Conservation (phyloP, 352 stramenopile species). For the Plasmopara halstedii region DNA sequence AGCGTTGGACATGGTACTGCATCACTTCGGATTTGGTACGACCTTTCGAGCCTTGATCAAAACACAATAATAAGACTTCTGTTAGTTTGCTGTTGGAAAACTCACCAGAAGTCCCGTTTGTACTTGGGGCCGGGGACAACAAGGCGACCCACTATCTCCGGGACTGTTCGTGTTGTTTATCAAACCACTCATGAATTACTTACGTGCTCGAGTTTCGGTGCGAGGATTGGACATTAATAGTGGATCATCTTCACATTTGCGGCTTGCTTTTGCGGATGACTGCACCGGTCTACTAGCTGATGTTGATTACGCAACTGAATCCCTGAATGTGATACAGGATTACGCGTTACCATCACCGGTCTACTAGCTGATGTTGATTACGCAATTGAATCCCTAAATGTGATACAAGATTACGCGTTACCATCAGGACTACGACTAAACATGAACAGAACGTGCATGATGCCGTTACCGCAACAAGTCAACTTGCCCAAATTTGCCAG, state of each 20-base stretch:
- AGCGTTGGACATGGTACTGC: slow-evolving; percentile 4
- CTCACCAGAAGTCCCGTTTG: slow-evolving; percentile 1
- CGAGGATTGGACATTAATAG: not conserved
- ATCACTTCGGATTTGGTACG: slow-evolving; percentile 11
- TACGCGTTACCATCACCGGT: slow-evolving; percentile 1
- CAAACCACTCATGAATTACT: slow-evolving; percentile 6
- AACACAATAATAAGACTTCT: slow-evolving; percentile 4
- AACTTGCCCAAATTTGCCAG: not conserved
- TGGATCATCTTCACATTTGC: not conserved
- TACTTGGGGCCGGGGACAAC: slow-evolving; percentile 4
- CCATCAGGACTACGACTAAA: slow-evolving; percentile 4
- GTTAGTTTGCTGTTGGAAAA: slow-evolving; percentile 10
- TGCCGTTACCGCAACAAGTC: not conserved
- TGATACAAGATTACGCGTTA: not conserved
- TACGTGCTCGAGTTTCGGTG: not conserved
- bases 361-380: slow-evolving; percentile 1
- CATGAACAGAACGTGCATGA: slow-evolving; percentile 2
- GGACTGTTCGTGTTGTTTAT: slow-evolving; percentile 10
- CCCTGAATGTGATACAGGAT: not conserved
- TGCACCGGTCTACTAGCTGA: slow-evolving; percentile 3
- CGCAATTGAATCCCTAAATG: not conserved
- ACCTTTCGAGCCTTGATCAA: slow-evolving; percentile 7
- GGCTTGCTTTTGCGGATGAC: slow-evolving; percentile 8
- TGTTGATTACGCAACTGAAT: not conserved
- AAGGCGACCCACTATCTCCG: slow-evolving; percentile 10